These are phyloP conservation scores for Sphagnum magellanicum DNA, from an alignment of 228 moss, liverwort and hornwort species.

Conservation along the genomic window DNA sequence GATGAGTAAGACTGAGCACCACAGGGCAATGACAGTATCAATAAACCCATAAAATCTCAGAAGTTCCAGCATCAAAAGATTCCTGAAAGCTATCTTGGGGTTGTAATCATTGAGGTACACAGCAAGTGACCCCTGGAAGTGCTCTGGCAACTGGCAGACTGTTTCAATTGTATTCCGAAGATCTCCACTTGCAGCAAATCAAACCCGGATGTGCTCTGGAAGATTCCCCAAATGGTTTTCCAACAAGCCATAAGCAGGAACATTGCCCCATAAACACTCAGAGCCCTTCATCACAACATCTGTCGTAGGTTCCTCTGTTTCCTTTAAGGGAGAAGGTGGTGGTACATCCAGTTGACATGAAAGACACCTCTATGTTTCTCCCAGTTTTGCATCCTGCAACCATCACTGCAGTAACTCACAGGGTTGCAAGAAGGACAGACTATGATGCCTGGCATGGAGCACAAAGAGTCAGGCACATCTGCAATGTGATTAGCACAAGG, in stretches of 20 bases:
- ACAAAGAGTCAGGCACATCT: background rate
- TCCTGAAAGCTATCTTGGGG: background rate
- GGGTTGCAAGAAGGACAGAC: background rate
- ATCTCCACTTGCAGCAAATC: constrained; percentile 3
- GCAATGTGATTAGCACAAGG: background rate
- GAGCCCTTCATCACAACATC: background rate
- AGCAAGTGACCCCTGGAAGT: background rate
- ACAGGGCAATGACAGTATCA: background rate
- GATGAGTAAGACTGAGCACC: background rate
- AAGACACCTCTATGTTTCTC: background rate
- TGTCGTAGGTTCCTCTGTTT: background rate
- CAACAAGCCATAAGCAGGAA: constrained; percentile 2
- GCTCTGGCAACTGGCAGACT: background rate
- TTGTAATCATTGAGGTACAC: background rate
- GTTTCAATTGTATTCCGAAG: constrained; percentile 1
- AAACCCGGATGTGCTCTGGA: background rate
- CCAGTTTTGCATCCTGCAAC: background rate
- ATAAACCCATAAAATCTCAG: background rate
- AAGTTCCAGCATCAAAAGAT: constrained; percentile 1
- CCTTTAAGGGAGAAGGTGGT: background rate
- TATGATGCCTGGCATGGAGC: background rate
- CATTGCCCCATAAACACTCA: constrained; percentile 1
- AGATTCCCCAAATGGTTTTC: background rate
- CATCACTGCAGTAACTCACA: background rate
- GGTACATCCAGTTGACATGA: background rate